Evolutionary conservation across 1,284 basidiomycete species (phyloP), one percentile per base, ranked within the genome.

Genomic region (Leccinum huronense): DNA sequence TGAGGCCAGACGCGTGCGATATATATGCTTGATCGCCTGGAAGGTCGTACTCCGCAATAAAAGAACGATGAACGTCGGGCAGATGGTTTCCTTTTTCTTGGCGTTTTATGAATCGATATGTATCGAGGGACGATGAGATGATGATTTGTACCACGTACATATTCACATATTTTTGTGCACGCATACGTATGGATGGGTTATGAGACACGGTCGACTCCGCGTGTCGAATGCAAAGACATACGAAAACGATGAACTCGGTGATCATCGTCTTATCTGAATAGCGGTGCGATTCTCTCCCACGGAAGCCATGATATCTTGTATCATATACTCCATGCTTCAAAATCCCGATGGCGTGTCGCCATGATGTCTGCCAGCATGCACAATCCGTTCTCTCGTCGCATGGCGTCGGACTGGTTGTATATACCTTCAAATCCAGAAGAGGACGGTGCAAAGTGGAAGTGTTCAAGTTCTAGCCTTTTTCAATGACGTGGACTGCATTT

Each of bases 1-100:
- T 90, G 45, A 78, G 86, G 45, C 85, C 87, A 3, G 77, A 79
- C n/a, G 75, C 70, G 53, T 87, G 85, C 66, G 80, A 87, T 65
- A 54, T 81, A 61, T 73, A 72, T 27, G 79, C 81, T 1, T 84
- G 69, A 80, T 30, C 6, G 3, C 27, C 34, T 38, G 10, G 14
- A 40, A 54, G 27, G 13, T 27, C n/a, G n/a, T 3, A 2, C n/a
- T 4, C 8, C 3, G 7, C 16, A 36, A 10, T 9, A n/a, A 61
- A 19, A 61, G 31, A 61, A 34, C 11, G 31, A 11, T 56, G 27
- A 13, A 56, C 10, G n/a, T 19, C 16, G 19, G n/a, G 19, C 5
- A 19, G 16, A 19, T 48, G 5, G n/a, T 19, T 19, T 19, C n/a
- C 10, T 48, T 48, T 23, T 11, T 48, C 45, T 48, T 48, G 3